Percentiles rank a stretch among this genome's conserved stretches.
These are phyloP conservation scores for Pseudoturritis turrita DNA, from an alignment of 345 rosid genomes.

Conservation along the genomic window DNA sequence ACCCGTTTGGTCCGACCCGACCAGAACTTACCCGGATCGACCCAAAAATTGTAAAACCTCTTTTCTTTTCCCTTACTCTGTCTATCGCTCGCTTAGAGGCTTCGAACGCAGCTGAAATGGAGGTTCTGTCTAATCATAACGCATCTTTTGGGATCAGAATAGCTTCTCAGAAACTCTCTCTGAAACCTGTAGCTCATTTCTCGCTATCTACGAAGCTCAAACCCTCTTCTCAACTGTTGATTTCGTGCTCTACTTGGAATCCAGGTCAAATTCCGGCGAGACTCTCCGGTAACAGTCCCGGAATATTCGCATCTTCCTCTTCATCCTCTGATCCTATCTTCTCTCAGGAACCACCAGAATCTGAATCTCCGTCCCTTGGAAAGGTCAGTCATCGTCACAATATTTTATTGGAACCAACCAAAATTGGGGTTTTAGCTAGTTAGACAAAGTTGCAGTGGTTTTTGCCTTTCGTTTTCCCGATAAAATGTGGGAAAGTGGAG, in stretches of 20 bases:
- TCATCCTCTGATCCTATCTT: conserved; percentile 24
- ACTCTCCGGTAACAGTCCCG: conserved; percentile 12
- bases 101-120: conserved; percentile 27
- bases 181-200: conserved; percentile 26
- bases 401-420: neutral
- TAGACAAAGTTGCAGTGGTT: neutral
- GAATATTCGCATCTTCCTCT: conserved; percentile 30
- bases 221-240: neutral
- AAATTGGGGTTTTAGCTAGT: conserved; percentile 10
- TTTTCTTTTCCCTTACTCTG: neutral
- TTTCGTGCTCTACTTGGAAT: conserved; percentile 15
- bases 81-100: conserved; percentile 3
- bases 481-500: neutral
- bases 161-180: conserved; percentile 12
- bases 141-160: conserved; percentile 24
- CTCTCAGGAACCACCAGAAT: conserved; percentile 21
- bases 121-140: conserved; percentile 27
- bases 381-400: conserved; percentile 42
- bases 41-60: conserved; percentile 2
- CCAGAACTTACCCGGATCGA: neutral
- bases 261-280: conserved; percentile 9
- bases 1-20: neutral
- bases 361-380: conserved; percentile 13
- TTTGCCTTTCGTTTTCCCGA: too few species aligned
- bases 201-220: conserved; percentile 17